These are phyloP conservation scores for Dryadomyces sulphureus DNA, from an alignment of 2,329 filamentous ascomycete genomes.

Conservation along the genomic window DNA sequence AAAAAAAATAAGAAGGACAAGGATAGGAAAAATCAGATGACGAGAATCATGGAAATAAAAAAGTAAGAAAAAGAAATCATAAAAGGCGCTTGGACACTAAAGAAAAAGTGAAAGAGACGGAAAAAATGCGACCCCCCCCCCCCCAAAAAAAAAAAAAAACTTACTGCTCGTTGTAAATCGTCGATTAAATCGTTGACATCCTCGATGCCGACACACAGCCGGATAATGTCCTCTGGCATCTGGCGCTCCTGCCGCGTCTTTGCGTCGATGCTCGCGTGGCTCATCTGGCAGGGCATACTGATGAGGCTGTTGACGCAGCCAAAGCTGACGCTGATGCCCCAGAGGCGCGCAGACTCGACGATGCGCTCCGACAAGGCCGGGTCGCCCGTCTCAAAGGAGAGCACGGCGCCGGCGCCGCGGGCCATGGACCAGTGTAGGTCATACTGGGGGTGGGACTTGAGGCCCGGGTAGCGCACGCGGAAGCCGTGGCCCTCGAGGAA, in stretches of 20 bases:
- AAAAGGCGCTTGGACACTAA: too few relatives aligned
- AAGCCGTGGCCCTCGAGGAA: conserved; percentile 89
- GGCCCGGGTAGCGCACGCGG: conserved; percentile 84
- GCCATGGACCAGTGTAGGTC: conserved; percentile 93
- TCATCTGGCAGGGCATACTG: conserved; percentile 99
- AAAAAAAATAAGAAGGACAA: too few relatives aligned
- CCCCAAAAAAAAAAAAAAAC: conserved; percentile 22
- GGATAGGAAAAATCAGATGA: too few relatives aligned
- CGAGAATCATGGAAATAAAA: too few relatives aligned
- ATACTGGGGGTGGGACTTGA: conserved; percentile 92
- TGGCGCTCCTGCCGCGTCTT: conserved; percentile 80
- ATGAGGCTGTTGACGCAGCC: conserved; percentile 97
- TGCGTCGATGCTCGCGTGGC: conserved; percentile 92
- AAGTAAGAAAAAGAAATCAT: too few relatives aligned
- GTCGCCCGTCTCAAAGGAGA: conserved; percentile 93
- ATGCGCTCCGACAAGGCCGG: conserved; percentile 73
- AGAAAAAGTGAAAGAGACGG: too few relatives aligned
- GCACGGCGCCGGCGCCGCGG: conserved; percentile 80
- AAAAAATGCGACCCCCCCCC: too few relatives aligned
- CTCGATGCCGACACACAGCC: conserved; percentile 92
- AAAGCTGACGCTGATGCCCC: conserved; percentile 93
- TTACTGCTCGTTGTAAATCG: conserved; percentile 77
- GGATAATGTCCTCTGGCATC: conserved; percentile 93
- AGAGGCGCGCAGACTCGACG: conserved; percentile 81
- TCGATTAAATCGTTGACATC: conserved; percentile 85